Percentiles rank a stretch among this genome's conserved stretches.
Conservation (phyloP, 225 moss, liverwort and hornwort genomes). For the Pseudoscleropodium purum region DNA sequence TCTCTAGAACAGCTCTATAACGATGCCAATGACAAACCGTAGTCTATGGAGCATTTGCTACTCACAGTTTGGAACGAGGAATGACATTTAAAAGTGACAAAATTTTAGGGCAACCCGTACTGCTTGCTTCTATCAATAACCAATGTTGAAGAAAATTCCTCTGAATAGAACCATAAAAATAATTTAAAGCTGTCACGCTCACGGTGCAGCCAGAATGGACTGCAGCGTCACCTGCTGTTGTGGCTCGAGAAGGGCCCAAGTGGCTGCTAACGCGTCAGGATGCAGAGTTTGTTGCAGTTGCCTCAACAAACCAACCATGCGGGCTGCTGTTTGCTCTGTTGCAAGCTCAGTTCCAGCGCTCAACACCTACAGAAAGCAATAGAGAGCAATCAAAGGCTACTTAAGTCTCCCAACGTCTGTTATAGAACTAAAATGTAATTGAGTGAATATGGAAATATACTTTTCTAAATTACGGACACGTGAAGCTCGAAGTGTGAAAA, state of each 20-base stretch:
- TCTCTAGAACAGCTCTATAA: constrained; percentile 29
- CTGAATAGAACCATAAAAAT: constrained; percentile 15
- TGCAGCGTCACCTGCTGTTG: constrained; percentile 86
- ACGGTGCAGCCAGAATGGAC: constrained; percentile 70
- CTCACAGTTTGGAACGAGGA: constrained; percentile 33
- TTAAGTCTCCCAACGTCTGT: not conserved
- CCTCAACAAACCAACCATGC: constrained; percentile 78
- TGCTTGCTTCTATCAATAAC: constrained; percentile 19
- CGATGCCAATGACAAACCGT: constrained; percentile 27
- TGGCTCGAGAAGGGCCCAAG: constrained; percentile 80
- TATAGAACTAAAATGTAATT: not conserved
- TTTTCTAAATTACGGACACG: not conserved
- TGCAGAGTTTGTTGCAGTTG: constrained; percentile 72
- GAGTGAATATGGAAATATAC: not conserved
- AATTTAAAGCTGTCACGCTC: not conserved
- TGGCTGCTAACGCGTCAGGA: constrained; percentile 77
- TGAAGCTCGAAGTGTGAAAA: not conserved
- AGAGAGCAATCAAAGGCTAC: not conserved
- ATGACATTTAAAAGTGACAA: constrained; percentile 30
- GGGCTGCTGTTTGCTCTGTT: constrained; percentile 60
- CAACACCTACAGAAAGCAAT: constrained; percentile 42
- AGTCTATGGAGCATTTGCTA: constrained; percentile 37
- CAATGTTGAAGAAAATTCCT: constrained; percentile 13
- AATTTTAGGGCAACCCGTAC: constrained; percentile 36
- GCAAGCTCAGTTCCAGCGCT: constrained; percentile 67